Evolutionary conservation across 2,329 filamentous ascomycete species (phyloP).

Genomic region (Trichoderma cornu-damae): DNA sequence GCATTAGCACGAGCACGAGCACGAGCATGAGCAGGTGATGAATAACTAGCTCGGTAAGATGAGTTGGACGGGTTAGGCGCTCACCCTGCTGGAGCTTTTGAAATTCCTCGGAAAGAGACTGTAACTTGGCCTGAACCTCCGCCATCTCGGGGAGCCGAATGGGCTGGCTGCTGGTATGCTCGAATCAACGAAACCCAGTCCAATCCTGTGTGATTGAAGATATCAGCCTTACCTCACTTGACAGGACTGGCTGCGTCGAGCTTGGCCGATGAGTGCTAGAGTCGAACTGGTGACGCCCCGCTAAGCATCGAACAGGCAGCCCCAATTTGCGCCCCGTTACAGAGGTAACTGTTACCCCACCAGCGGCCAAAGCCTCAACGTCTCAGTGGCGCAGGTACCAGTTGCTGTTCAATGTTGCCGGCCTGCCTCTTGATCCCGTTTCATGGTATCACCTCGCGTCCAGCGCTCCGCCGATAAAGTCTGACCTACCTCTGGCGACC

Average conservation of each 20-base stretch:
- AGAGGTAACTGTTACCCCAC: constrained; percentile 19
- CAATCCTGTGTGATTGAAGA: neutral
- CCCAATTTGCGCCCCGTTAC: constrained; percentile 17
- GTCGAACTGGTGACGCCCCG: constrained; percentile 14
- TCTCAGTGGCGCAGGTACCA: constrained; percentile 13
- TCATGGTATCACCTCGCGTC: constrained; percentile 7
- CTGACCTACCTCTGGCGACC: neutral
- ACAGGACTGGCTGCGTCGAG: neutral
- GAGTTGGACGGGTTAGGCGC: too few species aligned
- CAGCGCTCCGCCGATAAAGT: constrained; percentile 2
- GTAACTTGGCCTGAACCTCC: constrained; percentile 69
- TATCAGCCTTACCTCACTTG: constrained; percentile 9
- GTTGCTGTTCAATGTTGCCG: constrained; percentile 1
- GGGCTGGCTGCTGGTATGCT: neutral
- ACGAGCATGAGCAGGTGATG: neutral
- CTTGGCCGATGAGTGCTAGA: constrained; percentile 5
- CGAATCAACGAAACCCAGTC: neutral
- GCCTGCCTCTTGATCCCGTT: neutral
- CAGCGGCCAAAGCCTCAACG: constrained; percentile 11
- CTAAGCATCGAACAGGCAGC: constrained; percentile 12
- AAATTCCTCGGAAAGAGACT: constrained; percentile 80
- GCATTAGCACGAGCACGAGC: too few species aligned
- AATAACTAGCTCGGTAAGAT: too few species aligned
- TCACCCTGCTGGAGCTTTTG: constrained; percentile 79
- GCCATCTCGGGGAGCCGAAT: constrained; percentile 47